These are phyloP conservation scores for Russula virescens DNA, from an alignment of 768 basidiomycete genomes.

Conservation along the genomic window DNA sequence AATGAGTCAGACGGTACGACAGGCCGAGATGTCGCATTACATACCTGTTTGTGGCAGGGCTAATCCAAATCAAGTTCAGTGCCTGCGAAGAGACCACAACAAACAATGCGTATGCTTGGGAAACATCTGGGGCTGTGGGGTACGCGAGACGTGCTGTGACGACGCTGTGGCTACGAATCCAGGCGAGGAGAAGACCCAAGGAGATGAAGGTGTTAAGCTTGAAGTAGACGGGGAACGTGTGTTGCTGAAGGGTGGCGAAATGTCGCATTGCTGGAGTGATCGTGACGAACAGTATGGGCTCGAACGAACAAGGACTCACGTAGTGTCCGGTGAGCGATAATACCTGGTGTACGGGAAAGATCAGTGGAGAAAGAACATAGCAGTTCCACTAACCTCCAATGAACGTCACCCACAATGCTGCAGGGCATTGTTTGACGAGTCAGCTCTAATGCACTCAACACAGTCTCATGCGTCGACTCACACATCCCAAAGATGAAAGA, in stretches of 20 bases:
- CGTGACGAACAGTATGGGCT: neutral
- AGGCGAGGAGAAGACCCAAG: slow-evolving; percentile 48
- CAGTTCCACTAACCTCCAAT: slow-evolving; percentile 44
- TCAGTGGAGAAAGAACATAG: slow-evolving; percentile 16
- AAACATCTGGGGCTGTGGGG: slow-evolving; percentile 53
- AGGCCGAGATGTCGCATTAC: slow-evolving; percentile 24
- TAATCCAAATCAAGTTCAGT: slow-evolving; percentile 62
- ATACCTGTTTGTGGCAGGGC: slow-evolving; percentile 65
- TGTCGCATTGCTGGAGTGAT: slow-evolving; percentile 52
- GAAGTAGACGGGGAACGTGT: slow-evolving; percentile 73
- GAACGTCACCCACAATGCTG: slow-evolving; percentile 58
- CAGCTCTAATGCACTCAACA: neutral
- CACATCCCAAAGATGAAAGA: slow-evolving; percentile 67
- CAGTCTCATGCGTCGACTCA: slow-evolving; percentile 32
- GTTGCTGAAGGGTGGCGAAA: slow-evolving; percentile 69
- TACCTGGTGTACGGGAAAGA: slow-evolving; percentile 33
- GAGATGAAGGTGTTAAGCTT: slow-evolving; percentile 50
- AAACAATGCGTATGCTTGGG: slow-evolving; percentile 55
- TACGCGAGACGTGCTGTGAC: slow-evolving; percentile 43
- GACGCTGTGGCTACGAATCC: slow-evolving; percentile 53
- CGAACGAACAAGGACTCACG: slow-evolving; percentile 37
- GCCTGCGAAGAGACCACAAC: slow-evolving; percentile 44
- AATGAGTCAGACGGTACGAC: neutral
- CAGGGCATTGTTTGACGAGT: neutral
- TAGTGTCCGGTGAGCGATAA: slow-evolving; percentile 55